These are phyloP conservation scores for Nigrospora oryzae DNA, from an alignment of 2,329 filamentous ascomycete species.

Conservation along the genomic window DNA sequence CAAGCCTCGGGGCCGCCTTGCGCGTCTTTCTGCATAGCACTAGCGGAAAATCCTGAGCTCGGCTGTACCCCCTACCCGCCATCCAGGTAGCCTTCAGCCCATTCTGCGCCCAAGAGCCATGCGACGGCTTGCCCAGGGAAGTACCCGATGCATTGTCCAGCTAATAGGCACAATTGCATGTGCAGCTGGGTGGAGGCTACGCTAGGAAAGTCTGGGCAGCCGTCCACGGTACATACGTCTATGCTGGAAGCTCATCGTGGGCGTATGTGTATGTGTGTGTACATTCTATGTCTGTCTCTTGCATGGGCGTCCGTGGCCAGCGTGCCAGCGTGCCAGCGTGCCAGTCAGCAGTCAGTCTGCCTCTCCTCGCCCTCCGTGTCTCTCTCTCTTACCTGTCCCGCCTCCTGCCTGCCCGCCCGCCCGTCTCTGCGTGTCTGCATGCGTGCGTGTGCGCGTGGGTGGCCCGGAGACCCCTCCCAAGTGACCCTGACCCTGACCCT, in stretches of 20 bases:
- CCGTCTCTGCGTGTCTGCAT: neutral
- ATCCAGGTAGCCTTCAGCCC: conserved; percentile 6
- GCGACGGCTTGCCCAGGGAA: conserved; percentile 2
- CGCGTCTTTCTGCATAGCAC: neutral
- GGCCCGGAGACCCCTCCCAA: neutral
- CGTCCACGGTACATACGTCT: no score
- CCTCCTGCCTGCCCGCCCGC: no score
- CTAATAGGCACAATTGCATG: conserved; percentile 1
- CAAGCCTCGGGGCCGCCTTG: neutral
- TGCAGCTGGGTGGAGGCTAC: neutral
- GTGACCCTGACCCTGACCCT: neutral
- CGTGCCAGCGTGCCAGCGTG: no score
- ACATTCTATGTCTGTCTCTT: no score
- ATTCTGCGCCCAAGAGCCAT: conserved; percentile 3
- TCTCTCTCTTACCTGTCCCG: no score
- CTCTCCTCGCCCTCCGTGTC: no score
- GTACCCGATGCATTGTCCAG: neutral
- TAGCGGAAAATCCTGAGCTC: conserved; percentile 1
- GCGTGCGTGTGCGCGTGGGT: neutral
- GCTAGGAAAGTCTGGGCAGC: neutral
- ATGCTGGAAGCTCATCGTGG: no score
- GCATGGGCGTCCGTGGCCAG: no score
- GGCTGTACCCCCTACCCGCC: neutral
- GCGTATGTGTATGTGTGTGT: no score
- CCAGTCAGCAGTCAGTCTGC: no score